Evolutionary conservation across 441 rosid genomes (phyloP).

Genomic region (Populus tomentosa): DNA sequence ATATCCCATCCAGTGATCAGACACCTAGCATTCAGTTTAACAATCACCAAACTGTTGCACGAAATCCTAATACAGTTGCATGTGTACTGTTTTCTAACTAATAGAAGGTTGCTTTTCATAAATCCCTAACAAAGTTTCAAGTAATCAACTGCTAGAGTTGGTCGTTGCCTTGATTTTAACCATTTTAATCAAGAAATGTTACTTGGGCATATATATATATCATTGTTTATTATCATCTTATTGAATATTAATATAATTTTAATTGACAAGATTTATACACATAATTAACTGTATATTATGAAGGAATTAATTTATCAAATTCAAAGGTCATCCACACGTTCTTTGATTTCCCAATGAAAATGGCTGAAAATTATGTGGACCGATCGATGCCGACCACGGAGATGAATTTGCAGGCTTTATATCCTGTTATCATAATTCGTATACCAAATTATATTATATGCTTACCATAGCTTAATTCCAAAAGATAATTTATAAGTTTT

Average conservation of each 20-base stretch:
- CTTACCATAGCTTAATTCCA: not conserved
- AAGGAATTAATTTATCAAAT: not conserved
- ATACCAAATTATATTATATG: not conserved
- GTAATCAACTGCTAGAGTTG: too few species aligned
- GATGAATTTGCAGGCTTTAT: not conserved
- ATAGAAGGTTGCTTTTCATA: too few species aligned
- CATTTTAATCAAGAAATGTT: not conserved
- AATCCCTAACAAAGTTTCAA: too few species aligned
- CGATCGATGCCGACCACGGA: conserved; percentile 1
- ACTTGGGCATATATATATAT: not conserved
- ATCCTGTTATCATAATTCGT: not conserved
- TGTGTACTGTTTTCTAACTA: too few species aligned
- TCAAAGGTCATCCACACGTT: not conserved
- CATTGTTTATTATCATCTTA: not conserved
- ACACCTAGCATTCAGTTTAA: too few species aligned
- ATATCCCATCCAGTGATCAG: too few species aligned
- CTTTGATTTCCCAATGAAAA: not conserved
- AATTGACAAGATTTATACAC: not conserved
- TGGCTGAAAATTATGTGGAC: not conserved
- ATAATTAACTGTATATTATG: not conserved
- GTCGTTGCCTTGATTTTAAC: too few species aligned
- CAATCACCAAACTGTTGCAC: too few species aligned
- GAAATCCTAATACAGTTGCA: too few species aligned
- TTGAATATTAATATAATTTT: not conserved
- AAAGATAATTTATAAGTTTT: not conserved